Percentiles rank a stretch among this genome's conserved stretches.
Conservation (phyloP, 208 protist species). For the Trypanosoma boissoni region DNA sequence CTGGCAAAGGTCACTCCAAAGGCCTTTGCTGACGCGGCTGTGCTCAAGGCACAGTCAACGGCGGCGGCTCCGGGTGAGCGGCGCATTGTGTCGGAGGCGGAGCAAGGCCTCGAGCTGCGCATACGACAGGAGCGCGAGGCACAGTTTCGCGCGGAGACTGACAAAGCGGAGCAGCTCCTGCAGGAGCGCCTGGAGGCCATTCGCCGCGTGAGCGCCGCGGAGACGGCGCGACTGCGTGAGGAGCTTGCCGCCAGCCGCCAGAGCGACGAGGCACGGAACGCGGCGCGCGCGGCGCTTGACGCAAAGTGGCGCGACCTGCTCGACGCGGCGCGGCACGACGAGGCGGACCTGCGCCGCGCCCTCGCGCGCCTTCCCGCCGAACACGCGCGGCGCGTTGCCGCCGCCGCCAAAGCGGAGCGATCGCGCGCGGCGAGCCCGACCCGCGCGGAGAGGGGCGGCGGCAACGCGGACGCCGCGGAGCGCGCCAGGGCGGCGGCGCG, state of each 20-base stretch:
- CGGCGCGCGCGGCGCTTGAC: conserved; percentile 34
- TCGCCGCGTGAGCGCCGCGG: conserved; percentile 35
- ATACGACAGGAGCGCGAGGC: conserved; percentile 52
- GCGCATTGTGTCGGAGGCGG: conserved; percentile 72
- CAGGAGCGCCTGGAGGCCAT: conserved; percentile 38
- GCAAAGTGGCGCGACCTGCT: conserved; percentile 37
- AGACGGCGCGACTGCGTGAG: conserved; percentile 40
- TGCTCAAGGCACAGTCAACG: neutral
- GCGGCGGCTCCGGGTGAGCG: conserved; percentile 2
- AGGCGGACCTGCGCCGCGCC: conserved; percentile 30
- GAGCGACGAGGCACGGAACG: conserved; percentile 22
- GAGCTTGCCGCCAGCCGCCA: conserved; percentile 23
- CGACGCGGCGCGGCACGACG: conserved; percentile 34
- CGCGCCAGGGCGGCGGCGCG: conserved; percentile 11
- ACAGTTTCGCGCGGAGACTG: conserved; percentile 39
- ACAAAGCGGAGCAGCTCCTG: conserved; percentile 38
- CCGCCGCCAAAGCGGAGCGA: conserved; percentile 25
- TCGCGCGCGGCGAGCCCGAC: conserved; percentile 20
- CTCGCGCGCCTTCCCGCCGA: conserved; percentile 28
- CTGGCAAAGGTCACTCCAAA: neutral
- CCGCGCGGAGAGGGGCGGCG: conserved; percentile 24
- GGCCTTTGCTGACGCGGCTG: neutral
- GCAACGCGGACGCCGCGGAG: conserved; percentile 10
- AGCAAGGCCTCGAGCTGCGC: conserved; percentile 64
- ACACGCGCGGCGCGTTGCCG: conserved; percentile 11